A percentile compares a stretch with the other conserved stretches of the same genome.
Conservation (phyloP, 2,329 filamentous ascomycete species). For the Aspergillus japonicus region DNA sequence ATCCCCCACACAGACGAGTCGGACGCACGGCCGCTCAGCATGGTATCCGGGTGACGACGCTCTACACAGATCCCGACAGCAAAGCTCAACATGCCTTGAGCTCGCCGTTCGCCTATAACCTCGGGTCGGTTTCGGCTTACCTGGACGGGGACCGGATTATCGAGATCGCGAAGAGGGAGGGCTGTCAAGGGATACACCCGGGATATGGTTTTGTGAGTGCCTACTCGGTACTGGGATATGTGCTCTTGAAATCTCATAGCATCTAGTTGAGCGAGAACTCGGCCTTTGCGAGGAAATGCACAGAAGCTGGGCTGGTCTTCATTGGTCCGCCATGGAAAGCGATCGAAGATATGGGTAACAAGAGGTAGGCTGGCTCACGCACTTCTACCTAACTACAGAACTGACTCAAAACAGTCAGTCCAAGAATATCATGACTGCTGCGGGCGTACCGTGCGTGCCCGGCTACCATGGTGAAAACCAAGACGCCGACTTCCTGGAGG, state of each 20-base stretch:
- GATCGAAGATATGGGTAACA: constrained; percentile 83
- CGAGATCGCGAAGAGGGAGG: constrained; percentile 76
- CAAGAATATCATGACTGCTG: constrained; percentile 94
- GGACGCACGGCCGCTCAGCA: constrained; percentile 82
- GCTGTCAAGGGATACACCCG: constrained; percentile 88
- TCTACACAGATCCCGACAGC: constrained; percentile 92
- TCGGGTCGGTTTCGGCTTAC: constrained; percentile 82
- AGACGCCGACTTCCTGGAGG: constrained; percentile 59
- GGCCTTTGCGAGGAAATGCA: constrained; percentile 81
- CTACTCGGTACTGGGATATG: neutral
- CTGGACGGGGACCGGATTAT: constrained; percentile 94
- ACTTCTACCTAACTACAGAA: neutral
- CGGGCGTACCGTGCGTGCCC: constrained; percentile 94
- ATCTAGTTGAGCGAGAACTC: constrained; percentile 79
- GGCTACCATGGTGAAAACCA: constrained; percentile 92
- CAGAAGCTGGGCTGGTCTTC: constrained; percentile 86
- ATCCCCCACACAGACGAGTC: constrained; percentile 60
- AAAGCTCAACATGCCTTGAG: constrained; percentile 82
- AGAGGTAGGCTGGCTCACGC: constrained; percentile 56
- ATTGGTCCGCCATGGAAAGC: constrained; percentile 84
- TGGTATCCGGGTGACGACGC: constrained; percentile 87
- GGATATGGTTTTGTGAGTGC: constrained; percentile 77
- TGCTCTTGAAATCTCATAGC: constrained; percentile 1
- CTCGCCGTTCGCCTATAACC: constrained; percentile 77
- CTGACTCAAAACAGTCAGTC: constrained; percentile 54